These are phyloP conservation scores for Kazachstania bromeliacearum DNA, from an alignment of 805 yeast genomes.

Conservation along the genomic window DNA sequence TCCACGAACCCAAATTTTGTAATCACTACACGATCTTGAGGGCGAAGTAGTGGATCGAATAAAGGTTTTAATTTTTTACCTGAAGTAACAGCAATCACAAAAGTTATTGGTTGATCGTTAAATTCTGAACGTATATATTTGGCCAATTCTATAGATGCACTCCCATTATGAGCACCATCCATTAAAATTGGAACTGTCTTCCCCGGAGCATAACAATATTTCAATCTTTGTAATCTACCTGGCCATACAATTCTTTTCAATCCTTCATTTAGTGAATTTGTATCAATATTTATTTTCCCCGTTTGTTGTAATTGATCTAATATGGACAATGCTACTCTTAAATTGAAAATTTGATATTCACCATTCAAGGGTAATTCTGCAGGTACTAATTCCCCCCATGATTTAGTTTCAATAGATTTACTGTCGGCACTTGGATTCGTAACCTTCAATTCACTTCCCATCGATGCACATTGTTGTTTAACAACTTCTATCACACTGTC, in stretches of 20 bases:
- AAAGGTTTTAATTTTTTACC: constrained; percentile 56
- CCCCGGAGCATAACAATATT: constrained; percentile 17
- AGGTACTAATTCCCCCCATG: constrained; percentile 27
- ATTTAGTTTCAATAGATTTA: constrained; percentile 15
- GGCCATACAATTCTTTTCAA: constrained; percentile 63
- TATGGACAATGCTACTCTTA: constrained; percentile 56
- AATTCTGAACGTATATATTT: constrained; percentile 36
- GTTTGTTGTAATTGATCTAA: constrained; percentile 31
- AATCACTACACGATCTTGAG: constrained; percentile 48
- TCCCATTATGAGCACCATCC: constrained; percentile 91
- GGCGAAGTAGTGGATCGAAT: constrained; percentile 39
- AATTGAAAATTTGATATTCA: constrained; percentile 58
- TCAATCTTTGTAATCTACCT: constrained; percentile 62
- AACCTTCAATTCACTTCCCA: constrained; percentile 24
- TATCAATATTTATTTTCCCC: constrained; percentile 24
- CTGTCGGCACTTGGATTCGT: constrained; percentile 12
- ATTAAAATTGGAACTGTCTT: constrained; percentile 35
- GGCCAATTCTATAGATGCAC: constrained; percentile 69
- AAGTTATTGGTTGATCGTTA: constrained; percentile 30
- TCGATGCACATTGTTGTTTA: constrained; percentile 26
- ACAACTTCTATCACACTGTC: constrained; percentile 42
- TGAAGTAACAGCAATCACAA: constrained; percentile 64
- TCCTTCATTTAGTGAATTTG: constrained; percentile 39
- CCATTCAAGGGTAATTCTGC: constrained; percentile 54
- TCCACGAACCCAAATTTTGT: constrained; percentile 63